Base-by-base conservation (phyloP, 2,329 filamentous ascomycete genomes). In the Didymella pinodella region DNA sequence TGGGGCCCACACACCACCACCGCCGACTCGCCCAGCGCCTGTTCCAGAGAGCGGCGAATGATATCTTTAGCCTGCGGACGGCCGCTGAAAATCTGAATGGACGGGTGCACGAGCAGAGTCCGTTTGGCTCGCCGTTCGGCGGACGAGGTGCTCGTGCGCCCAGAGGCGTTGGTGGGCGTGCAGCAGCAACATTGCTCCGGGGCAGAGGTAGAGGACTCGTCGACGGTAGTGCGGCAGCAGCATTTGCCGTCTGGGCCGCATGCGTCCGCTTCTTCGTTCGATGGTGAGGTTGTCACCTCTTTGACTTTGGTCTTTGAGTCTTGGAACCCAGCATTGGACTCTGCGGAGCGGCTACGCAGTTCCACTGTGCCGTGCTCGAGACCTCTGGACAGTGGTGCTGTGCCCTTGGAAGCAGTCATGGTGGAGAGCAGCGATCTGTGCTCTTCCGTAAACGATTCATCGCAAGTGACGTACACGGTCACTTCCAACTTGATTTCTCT, bases 1-100 rank as follows among this genome's bases (percentile, higher is more conserved):
- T 75, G 70, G 0, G 86, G 86, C 14, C 87, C 87, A 66, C 88
- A 90, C 0, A 86, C 86, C 2, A 88, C 82, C 0, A 90, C 84
- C 0, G 84, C 86, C 31, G 82, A 87, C 73, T 90, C 87, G 2
- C 88, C 87, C 12, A 81, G 71, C 0, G 87, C 86, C 46, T 81
- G 78, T 70, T 89, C 86, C 0, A 89, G 77, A 0, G 81, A 78
- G 46, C 81, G 81, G 28, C 83, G 78, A 25, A 89, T 84, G 53
- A 88, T 79, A 16, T 76, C 78, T 18, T 76, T 76, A 4, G 83
- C 75, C 22, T 81, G 75, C 0, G 87, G 87, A 4, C 87, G 81
- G 10, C 86, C 85, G 2, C 81, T 76, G 43, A 82, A 62, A 6
- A 85, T 57, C 5, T 67, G 62, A 60, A 77, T 69, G 50, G 64